Evolutionary conservation across 768 basidiomycete genomes (phyloP).

Genomic region (Sarcodon aspratus): DNA sequence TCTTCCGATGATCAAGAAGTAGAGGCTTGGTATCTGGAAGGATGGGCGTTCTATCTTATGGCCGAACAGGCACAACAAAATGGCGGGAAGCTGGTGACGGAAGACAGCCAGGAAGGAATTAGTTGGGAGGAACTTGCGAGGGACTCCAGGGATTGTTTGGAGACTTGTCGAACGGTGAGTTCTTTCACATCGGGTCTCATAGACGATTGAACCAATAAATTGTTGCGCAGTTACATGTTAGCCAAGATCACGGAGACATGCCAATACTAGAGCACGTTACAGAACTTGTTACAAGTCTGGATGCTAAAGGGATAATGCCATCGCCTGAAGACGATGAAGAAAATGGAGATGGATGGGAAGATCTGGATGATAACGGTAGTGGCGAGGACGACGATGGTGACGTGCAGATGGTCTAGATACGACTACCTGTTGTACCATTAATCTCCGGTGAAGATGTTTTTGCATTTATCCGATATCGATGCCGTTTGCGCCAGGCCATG

Average conservation of each 20-base stretch:
- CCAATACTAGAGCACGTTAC: constrained; percentile 66
- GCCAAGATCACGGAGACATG: constrained; percentile 63
- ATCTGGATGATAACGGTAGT: constrained; percentile 37
- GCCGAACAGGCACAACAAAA: constrained; percentile 57
- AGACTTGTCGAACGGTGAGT: constrained; percentile 71
- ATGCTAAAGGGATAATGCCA: constrained; percentile 51
- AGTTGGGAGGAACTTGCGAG: constrained; percentile 71
- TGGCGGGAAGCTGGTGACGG: constrained; percentile 28
- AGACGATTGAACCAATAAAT: neutral
- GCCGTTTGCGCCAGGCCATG: too few relatives aligned
- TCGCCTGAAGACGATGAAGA: constrained; percentile 48
- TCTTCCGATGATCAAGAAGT: constrained; percentile 76
- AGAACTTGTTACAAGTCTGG: constrained; percentile 62
- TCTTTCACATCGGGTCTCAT: neutral
- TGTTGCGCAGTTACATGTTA: constrained; percentile 47
- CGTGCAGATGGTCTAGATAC: constrained; percentile 28
- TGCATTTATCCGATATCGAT: too few relatives aligned
- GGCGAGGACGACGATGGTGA: constrained; percentile 29
- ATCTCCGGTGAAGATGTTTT: neutral
- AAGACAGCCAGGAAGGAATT: constrained; percentile 12
- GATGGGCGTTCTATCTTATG: constrained; percentile 87
- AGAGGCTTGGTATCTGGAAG: constrained; percentile 91
- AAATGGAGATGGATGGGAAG: constrained; percentile 48
- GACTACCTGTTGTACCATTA: too few relatives aligned
- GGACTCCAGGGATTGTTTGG: constrained; percentile 71